Percentiles rank a stretch among this genome's conserved stretches.
Conservation (phyloP, 139 green algal genomes). For the Coelastrella sp. region DNA sequence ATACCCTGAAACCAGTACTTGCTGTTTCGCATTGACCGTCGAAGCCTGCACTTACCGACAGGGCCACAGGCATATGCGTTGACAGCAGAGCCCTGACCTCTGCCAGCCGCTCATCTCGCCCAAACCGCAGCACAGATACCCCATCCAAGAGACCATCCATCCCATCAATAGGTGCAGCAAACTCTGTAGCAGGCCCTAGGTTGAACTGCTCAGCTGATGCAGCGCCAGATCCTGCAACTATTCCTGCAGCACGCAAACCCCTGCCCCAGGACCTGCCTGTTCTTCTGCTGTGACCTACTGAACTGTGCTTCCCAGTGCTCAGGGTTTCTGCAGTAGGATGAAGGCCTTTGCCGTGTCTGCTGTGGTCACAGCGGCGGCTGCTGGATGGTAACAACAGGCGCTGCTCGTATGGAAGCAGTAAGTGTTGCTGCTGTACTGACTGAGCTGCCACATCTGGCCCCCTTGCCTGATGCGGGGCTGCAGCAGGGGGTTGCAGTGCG, state of each 20-base stretch:
- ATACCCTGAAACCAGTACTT: too few species aligned
- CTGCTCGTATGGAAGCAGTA: constrained; percentile 40
- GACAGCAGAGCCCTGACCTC: constrained; percentile 68
- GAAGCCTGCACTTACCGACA: neutral
- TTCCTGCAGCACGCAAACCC: neutral
- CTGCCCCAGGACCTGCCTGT: constrained; percentile 10
- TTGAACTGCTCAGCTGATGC: neutral
- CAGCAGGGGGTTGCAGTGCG: neutral
- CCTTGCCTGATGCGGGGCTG: neutral
- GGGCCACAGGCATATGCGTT: constrained; percentile 20
- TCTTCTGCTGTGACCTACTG: neutral
- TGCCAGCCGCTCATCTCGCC: constrained; percentile 78
- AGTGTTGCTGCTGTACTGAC: constrained; percentile 20
- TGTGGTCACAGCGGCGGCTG: neutral
- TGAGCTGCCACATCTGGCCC: neutral
- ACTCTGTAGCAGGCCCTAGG: neutral
- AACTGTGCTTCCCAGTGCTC: neutral
- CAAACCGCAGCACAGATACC: constrained; percentile 73
- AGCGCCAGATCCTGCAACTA: neutral
- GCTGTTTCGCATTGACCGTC: neutral
- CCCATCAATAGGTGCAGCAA: constrained; percentile 31
- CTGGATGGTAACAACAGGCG: constrained; percentile 23
- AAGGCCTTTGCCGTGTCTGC: neutral
- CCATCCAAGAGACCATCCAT: constrained; percentile 29
- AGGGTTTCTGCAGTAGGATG: neutral